Conservation (phyloP, 306 rosid genomes). For the Inga oerstediana region DNA sequence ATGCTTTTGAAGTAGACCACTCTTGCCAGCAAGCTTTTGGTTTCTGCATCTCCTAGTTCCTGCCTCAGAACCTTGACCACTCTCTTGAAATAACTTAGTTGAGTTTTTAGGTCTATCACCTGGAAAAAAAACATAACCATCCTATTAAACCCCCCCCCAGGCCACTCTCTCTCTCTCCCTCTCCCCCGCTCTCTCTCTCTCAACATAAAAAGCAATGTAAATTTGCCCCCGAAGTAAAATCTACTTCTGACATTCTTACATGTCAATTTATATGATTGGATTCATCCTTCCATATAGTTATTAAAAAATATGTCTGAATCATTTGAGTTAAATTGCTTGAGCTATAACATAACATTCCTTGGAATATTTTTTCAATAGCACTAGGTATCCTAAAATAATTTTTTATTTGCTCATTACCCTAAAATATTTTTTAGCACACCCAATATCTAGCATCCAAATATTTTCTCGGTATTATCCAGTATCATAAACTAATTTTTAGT, state of each 20-base stretch:
- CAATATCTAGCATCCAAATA: no score
- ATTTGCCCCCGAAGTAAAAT: background rate
- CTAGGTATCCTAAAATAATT: no score
- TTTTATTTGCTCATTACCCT: no score
- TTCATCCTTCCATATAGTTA: background rate
- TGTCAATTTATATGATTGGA: background rate
- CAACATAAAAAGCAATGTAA: background rate
- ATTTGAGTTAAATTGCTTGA: background rate
- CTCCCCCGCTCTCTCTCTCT: no score
- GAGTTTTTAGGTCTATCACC: slow-evolving; percentile 65
- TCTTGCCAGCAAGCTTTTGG: slow-evolving; percentile 45
- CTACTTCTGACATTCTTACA: background rate
- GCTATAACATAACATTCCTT: slow-evolving; percentile 2
- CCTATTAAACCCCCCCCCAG: background rate
- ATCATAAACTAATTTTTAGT: no score
- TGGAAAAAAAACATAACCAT: slow-evolving; percentile 10
- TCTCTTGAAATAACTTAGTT: slow-evolving; percentile 52
- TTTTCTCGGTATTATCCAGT: no score
- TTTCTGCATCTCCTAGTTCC: slow-evolving; percentile 37
- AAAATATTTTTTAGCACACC: no score
- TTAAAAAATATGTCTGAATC: background rate
- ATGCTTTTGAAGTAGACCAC: slow-evolving; percentile 12
- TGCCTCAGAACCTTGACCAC: slow-evolving; percentile 48
- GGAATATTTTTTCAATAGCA: no score
- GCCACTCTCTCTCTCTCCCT: background rate